Base-by-base conservation (phyloP, 257 asterid species). In the Schizonepeta tenuifolia region DNA sequence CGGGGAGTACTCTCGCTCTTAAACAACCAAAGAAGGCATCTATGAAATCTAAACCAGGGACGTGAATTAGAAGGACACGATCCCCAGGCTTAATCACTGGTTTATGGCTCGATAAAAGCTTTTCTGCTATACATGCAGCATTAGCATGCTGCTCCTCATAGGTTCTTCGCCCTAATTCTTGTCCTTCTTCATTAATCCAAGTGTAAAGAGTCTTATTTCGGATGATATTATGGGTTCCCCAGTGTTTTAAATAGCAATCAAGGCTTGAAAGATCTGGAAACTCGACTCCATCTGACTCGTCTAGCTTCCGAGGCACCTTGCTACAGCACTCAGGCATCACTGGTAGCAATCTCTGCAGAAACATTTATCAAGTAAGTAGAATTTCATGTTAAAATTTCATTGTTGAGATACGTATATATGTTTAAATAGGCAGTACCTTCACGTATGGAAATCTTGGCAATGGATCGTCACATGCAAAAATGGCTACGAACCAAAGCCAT, bases 11-110 rank as follows among this genome's bases (percentile, higher is more conserved):
- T 68, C 89, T 65, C n/a, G 96, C 86, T 79, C 93, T 65, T 63
- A 92, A 74, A 77, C 97, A 92, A 61, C 96, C 97, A 35, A 92
- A 92, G 82, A 92, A 92, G 56, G 96, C 86, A 73, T 92, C 97
- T 17, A 89, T 51, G 70, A 92, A 92, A 26, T 92, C 96, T 0
- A 92, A 80, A 22, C 97, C 96, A 0, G 97, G 97, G 55, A 89
- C 86, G 56, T 92, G 84, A 61, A 92, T 86, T 1, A 92, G 87
- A 36, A 92, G 92, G 59, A 92, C 93, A 58, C 97, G 81, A 59
- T 88, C 96, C 28, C 96, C 96, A 7, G 93, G 86, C 75, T 66
- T 84, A 54, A 86, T 86, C 43, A 55, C 73, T 11, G 92, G 96
- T 17, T 85, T 92, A 61, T 56, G 76, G 86, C 87, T 80, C 4